These are phyloP conservation scores for Posidonia australis DNA, from an alignment of 106 monocot genomes.

Conservation along the genomic window DNA sequence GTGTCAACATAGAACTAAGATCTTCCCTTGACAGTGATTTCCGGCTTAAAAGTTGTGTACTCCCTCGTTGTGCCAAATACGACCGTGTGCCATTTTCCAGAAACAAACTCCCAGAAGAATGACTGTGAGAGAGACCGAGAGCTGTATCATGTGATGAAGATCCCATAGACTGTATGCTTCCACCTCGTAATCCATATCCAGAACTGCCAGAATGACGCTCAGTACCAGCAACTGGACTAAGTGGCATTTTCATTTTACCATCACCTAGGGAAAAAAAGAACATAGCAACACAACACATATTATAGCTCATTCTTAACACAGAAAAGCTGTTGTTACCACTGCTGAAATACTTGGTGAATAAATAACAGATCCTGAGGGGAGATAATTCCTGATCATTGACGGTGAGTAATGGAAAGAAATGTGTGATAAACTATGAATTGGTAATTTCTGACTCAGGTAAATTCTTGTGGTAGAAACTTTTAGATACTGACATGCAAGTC, in stretches of 20 bases:
- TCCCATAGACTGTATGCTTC: constrained; percentile 40
- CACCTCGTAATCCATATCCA: constrained; percentile 32
- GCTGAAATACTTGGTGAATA: too few relatives aligned
- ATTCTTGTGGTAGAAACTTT: too few relatives aligned
- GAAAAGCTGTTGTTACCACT: too few relatives aligned
- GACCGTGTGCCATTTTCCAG: constrained; percentile 45
- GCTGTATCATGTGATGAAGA: constrained; percentile 25
- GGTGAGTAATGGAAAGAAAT: too few relatives aligned
- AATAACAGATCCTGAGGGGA: too few relatives aligned
- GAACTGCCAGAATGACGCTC: constrained; percentile 44
- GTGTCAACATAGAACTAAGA: constrained; percentile 59
- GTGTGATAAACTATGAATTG: too few relatives aligned
- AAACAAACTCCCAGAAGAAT: constrained; percentile 71
- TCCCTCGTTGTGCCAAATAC: constrained; percentile 37
- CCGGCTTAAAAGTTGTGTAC: constrained; percentile 60
- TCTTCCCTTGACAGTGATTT: constrained; percentile 88
- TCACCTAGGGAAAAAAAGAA: constrained; percentile 35
- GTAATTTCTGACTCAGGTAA: too few relatives aligned
- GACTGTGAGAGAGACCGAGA: constrained; percentile 48
- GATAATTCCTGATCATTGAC: too few relatives aligned
- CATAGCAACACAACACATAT: background rate
- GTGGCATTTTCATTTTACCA: constrained; percentile 56
- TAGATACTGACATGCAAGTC: too few relatives aligned
- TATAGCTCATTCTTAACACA: too few relatives aligned
- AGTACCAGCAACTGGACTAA: constrained; percentile 58